A percentile compares a stretch with the other conserved stretches of the same genome.
Evolutionary conservation across 108 stramenopile species (phyloP).

Genomic region (Fragilariopsis cylindrus): DNA sequence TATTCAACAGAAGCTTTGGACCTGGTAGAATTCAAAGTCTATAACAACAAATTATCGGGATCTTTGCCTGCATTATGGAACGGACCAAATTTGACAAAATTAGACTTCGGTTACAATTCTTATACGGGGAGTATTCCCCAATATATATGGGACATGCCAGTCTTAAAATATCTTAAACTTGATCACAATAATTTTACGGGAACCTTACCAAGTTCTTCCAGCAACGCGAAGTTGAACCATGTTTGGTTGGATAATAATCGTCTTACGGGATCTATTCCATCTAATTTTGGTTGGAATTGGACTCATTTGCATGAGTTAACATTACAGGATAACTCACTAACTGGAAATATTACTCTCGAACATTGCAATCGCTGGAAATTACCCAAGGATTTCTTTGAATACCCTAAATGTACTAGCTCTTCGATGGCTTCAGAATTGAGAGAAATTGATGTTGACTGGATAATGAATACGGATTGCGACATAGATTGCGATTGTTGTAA

Average conservation of each 20-base stretch:
- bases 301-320: slow-evolving; percentile 1
- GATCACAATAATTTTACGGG: slow-evolving; percentile 49
- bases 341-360: slow-evolving; percentile 10
- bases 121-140: slow-evolving; percentile 45
- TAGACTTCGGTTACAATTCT: slow-evolving; percentile 47
- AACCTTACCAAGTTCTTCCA: slow-evolving; percentile 27
- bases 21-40: slow-evolving; percentile 16
- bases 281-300: slow-evolving; percentile 25
- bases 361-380: slow-evolving; percentile 2
- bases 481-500: slow-evolving; percentile 13
- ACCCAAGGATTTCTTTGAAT: not conserved
- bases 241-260: slow-evolving; percentile 41
- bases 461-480: not conserved
- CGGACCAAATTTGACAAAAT: slow-evolving; percentile 22
- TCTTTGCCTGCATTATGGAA: slow-evolving; percentile 18
- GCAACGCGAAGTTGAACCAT: slow-evolving; percentile 37
- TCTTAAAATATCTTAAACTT: slow-evolving; percentile 38
- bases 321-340: slow-evolving; percentile 16
- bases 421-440: not conserved
- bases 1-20: not conserved
- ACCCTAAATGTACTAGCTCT: not conserved
- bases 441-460: not conserved
- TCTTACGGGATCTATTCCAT: slow-evolving; percentile 41
- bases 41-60: slow-evolving; percentile 20
- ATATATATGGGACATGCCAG: slow-evolving; percentile 20